Evolutionary conservation across 805 yeast genomes (phyloP), one percentile per base, ranked within the genome.

Genomic region (Ogataea minuta): DNA sequence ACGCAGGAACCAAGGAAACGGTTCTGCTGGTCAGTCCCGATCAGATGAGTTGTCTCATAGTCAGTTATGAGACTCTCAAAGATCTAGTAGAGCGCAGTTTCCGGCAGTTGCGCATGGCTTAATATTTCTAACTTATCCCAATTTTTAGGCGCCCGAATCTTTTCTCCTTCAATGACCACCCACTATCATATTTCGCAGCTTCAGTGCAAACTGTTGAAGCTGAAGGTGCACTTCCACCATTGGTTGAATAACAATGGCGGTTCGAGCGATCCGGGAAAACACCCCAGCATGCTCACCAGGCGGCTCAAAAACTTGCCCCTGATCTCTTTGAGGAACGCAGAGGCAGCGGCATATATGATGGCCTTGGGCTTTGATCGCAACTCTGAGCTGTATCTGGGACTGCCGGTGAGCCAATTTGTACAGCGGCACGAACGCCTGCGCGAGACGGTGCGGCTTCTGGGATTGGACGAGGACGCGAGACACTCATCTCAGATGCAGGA

Each of bases 1-100:
- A 93, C 57, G 95, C 91, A 5, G 98, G 97, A 1, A 73, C 83
- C 23, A 89, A 86, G 36, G 99, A 93, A 62, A 79, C 77, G 49
- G 63, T 93, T 11, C 66, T 90, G 58, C 71, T 93, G 36, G 87
- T 88, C 1, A 81, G 93, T 23, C 76, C 83, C 9, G 96, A 90
- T 59, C 95, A 88, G 57, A 81, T 80, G 67, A 82, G 78, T 31
- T 89, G 97, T 59, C 67, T 93, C 45, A 81, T 93, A 28, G 83
- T 87, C 39, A 79, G 90, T 52, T 93, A 84, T 61, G 84, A 84
- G 64, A 96, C 89, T 62, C 67, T 93, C 46, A 77, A 80, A 58
- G 83, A 76, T 49, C 63, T 84, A 51, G 71, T 89, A 25, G 91
- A 83, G 45, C 66, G 72, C 42, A 77, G 84, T 12, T 87, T 87